Base-by-base conservation (phyloP, 257 asterid species). In the Solanum pinnatisectum region DNA sequence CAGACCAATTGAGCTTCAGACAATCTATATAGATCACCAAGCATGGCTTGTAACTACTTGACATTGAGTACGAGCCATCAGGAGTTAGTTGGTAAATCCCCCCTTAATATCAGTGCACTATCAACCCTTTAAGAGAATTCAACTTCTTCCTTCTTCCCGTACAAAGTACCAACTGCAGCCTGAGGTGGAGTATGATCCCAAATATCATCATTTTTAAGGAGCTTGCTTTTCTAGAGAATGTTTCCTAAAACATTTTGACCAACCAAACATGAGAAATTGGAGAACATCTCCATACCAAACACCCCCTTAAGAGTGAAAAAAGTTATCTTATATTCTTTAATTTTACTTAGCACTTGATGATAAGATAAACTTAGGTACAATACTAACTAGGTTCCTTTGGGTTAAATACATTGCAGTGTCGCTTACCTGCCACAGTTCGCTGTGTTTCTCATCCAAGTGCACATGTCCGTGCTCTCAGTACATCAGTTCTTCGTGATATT, bases 381-480 rank as follows among this genome's bases (percentile, higher is more conserved):
- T 39, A 85, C 85, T 37, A 15, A 33, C 20, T 93, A 84, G 88
- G 30, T 78, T 84, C 18, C 10, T 86, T 74, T 84, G 16, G 44
- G 59, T 46, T n/a, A 76, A 76, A 32, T 36, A 79, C 36, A 71
- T 11, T 92, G 90, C 96, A 97, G 98, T 97, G 99, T 90, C 99
- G 99, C 49, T 93, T 97, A 88, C 91, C 99, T 67, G 99, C 99
- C 35, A 97, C 98, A 4, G 97, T 95, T 81, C 98, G 98, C 13
- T 97, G 99, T 83, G 94, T 95, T 81, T 97, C 99, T 81, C 99
- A 97, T 89, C 96, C 95, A 6, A 97, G 99, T 52, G 99, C 99
- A 86, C 99, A 95, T 65, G 99, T 97, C 37, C 98, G 99, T n/a
- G 95, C 98, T 33, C 98, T 97, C 22, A 97, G 99, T 93, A 95